Evolutionary conservation across 345 rosid genomes (phyloP), one percentile per base, ranked within the genome.

Genomic region (Litchi chinensis): DNA sequence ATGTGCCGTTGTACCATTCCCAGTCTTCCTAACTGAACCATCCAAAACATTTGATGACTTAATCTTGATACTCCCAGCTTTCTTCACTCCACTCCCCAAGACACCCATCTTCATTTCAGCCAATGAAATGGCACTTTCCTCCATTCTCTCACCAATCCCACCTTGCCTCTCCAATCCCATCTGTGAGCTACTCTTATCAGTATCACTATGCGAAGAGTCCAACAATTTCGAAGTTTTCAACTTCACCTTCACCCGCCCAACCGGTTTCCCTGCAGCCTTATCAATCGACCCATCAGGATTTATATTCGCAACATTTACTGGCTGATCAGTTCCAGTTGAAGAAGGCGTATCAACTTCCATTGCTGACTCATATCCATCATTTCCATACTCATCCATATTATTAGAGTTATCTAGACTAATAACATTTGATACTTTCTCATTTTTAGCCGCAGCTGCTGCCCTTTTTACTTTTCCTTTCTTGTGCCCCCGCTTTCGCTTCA

Each of bases 211-310:
- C 8, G 79, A 79, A 4, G 91, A 87, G 56, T 92, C 97, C 71
- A 90, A 79, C 10, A 82, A 50, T 88, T 88, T 92, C 0, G 95
- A 79, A 73, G 92, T 87, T 88, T 91, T 93, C 67, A 96, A 81
- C 88, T 94, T 94, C 43, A 96, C 98, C 85, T 96, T 94, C 46
- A 94, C 93, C 50, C 91, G 90, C 21, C 90, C 90, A 67, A 88
- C 82, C 0, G 91, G 75, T 79, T 87, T 93, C 3, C 78, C 94
- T 0, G 68, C 50, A 11, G 86, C 79, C 59, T 86, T 88, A 80
- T 86, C 92, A 70, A 80, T 63, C 11, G 91, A 86, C 15, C 88
- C 91, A 81, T 87, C 91, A 10, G 92, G 88, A 50, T 90, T 89
- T 62, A 85, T 82, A 75, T 67, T 88, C 19, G 84, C 86, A 71